These are phyloP conservation scores for Phellopilus nigrolimitatus DNA, from an alignment of 1,284 basidiomycete species.

Conservation along the genomic window DNA sequence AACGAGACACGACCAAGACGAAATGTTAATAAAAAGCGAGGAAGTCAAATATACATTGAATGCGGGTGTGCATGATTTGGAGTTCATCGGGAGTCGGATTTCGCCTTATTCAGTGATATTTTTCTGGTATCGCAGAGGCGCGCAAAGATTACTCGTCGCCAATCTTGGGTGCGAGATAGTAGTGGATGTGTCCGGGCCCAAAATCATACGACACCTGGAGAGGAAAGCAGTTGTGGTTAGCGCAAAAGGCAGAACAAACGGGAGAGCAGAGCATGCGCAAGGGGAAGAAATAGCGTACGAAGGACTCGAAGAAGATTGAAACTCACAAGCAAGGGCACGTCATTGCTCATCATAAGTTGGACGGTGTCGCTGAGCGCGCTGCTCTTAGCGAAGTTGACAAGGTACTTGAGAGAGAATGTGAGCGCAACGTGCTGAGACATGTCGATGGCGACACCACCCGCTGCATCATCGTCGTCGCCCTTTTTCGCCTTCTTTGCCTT, in stretches of 20 bases:
- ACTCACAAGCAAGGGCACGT: slow-evolving; percentile 84
- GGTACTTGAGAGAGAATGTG: slow-evolving; percentile 96
- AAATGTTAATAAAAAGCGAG: too few species aligned
- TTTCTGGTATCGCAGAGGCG: too few species aligned
- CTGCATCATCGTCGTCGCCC: slow-evolving; percentile 34
- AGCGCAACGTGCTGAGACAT: slow-evolving; percentile 90
- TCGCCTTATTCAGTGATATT: too few species aligned
- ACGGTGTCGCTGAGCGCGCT: slow-evolving; percentile 72
- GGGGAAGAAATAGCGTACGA: slow-evolving; percentile 5
- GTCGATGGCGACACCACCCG: slow-evolving; percentile 70
- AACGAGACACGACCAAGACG: too few species aligned
- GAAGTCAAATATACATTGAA: too few species aligned
- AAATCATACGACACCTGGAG: slow-evolving; percentile 81
- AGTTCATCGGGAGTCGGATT: too few species aligned
- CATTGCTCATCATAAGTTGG: slow-evolving; percentile 84
- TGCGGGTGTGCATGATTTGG: too few species aligned
- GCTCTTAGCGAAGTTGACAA: slow-evolving; percentile 96
- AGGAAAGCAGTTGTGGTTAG: background rate
- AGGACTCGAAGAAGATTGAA: too few species aligned
- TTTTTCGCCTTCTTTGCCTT: slow-evolving; percentile 46
- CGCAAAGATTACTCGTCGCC: slow-evolving; percentile 69
- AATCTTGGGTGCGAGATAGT: slow-evolving; percentile 88
- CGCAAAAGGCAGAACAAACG: too few species aligned
- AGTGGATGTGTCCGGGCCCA: slow-evolving; percentile 75
- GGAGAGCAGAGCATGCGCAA: background rate